phyloP scores from a whole-genome alignment of 768 basidiomycete species.

The Pleurotus pulmonarius region DNA sequence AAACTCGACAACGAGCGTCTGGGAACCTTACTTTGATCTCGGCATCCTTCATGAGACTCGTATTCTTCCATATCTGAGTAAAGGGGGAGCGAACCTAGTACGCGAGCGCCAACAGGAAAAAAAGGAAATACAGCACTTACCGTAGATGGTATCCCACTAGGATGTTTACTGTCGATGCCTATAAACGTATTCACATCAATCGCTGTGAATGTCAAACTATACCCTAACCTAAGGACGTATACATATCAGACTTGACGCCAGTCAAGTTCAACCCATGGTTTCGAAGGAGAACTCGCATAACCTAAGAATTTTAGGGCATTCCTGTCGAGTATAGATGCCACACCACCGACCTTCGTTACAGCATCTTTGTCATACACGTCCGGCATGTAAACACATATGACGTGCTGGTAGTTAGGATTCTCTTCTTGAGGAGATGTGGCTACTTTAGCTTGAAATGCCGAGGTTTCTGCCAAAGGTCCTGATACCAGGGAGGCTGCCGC shows the following conservation, averaged over 20 bases:
- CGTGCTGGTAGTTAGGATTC: conserved; percentile 49
- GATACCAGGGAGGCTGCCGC: conserved; percentile 56
- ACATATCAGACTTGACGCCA: conserved; percentile 71
- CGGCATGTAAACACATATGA: conserved; percentile 71
- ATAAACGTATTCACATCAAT: not conserved
- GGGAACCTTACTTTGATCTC: conserved; percentile 51
- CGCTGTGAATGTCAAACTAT: not conserved
- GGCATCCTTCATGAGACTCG: conserved; percentile 49
- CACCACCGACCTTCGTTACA: conserved; percentile 44
- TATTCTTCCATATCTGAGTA: conserved; percentile 64
- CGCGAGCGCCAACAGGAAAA: not conserved
- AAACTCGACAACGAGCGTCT: no score
- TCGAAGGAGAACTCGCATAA: conserved; percentile 65
- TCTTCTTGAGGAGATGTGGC: conserved; percentile 55
- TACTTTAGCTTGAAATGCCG: conserved; percentile 58
- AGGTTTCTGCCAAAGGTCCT: conserved; percentile 58
- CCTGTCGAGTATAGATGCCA: not conserved
- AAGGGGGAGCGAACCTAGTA: not conserved
- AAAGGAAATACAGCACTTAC: conserved; percentile 29
- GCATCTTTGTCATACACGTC: conserved; percentile 63
- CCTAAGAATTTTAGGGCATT: conserved; percentile 30
- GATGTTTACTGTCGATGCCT: conserved; percentile 76
- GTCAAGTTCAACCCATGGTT: conserved; percentile 62
- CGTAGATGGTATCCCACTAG: conserved; percentile 69
- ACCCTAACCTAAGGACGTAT: conserved; percentile 52